Conservation (phyloP, 108 stramenopile genomes). For the Mediolabrus comicus region DNA sequence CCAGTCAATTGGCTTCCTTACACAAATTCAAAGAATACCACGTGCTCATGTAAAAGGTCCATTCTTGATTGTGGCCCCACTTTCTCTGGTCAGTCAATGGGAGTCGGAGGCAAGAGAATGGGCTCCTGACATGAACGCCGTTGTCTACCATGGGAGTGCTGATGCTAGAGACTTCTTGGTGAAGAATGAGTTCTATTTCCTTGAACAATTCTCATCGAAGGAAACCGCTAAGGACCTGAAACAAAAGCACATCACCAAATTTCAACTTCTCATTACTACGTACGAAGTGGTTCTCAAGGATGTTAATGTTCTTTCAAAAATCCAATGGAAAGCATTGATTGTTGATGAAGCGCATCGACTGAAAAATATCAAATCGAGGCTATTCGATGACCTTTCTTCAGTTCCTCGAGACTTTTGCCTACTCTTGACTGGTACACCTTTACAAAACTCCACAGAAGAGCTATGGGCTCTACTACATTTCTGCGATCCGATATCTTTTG, state of each 20-base stretch:
- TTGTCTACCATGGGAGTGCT: constrained; percentile 93
- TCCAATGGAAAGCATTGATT: constrained; percentile 87
- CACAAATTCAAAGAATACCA: constrained; percentile 53
- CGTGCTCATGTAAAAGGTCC: constrained; percentile 75
- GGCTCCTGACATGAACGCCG: constrained; percentile 93
- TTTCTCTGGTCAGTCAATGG: constrained; percentile 93
- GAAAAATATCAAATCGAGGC: constrained; percentile 78
- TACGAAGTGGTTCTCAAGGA: constrained; percentile 94
- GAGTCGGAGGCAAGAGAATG: constrained; percentile 89
- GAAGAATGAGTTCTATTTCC: constrained; percentile 90
- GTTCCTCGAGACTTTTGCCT: constrained; percentile 85
- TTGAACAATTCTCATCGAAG: constrained; percentile 75
- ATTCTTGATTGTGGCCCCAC: constrained; percentile 91
- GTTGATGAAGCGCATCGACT: constrained; percentile 96
- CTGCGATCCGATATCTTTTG: constrained; percentile 67
- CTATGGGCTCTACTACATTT: constrained; percentile 91
- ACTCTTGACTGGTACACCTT: constrained; percentile 96
- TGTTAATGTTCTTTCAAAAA: constrained; percentile 70
- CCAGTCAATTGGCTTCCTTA: constrained; percentile 76
- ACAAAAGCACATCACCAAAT: constrained; percentile 84
- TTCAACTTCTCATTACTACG: constrained; percentile 94
- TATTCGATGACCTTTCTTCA: constrained; percentile 73
- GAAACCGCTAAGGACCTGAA: constrained; percentile 59
- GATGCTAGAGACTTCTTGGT: constrained; percentile 85
- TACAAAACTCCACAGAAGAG: constrained; percentile 96